Base-by-base conservation (phyloP, 2,329 filamentous ascomycete species). In the Didymella keratinophila region DNA sequence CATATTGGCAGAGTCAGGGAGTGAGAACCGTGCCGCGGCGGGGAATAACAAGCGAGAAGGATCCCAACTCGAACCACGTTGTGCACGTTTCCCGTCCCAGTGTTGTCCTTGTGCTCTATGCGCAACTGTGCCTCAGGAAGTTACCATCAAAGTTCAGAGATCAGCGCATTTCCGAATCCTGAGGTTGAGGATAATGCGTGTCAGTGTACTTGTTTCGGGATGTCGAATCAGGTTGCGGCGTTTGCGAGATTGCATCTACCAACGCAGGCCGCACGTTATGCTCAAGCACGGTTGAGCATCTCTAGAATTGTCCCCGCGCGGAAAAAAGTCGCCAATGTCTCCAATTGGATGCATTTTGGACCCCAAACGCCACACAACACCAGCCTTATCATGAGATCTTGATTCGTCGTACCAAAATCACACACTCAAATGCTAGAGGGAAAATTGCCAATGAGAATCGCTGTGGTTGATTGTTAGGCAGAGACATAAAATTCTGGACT, bases 271-370 rank as follows among this genome's bases (percentile, higher is more conserved):
- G 37, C 52, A 45, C 28, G 44, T 58, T 54, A 46, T 54, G 56
- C 50, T 54, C 50, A 39, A 58, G 48, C 49, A 42, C 27, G 28
- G 37, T 37, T 47, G 27, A 52, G 41, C 49, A 50, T 48, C 37
- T 58, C 44, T 32, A 49, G 34, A 50, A 9, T 23, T 37, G 45
- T 43, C 56, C 44, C 39, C 45, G 32, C 18, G n/a, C 44, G 44
- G 44, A 18, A 27, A 52, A 52, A 50, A 50, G 52, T 32, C 49
- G 37, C 56, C 39, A 56, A 54, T 50, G 45, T 59, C 52, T 62
- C 52, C 52, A 62, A 62, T 62, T 62, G 60, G 60, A 34, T 30
- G 43, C 23, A 34, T 55, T 56, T 51, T 41, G 52, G 60, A 32
- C 52, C 55, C 56, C 52, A 46, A 32, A 32, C 55, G 44, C 23